Base-by-base conservation (phyloP, 164 flowering plant species). In the Tetrastigma voinierianum region DNA sequence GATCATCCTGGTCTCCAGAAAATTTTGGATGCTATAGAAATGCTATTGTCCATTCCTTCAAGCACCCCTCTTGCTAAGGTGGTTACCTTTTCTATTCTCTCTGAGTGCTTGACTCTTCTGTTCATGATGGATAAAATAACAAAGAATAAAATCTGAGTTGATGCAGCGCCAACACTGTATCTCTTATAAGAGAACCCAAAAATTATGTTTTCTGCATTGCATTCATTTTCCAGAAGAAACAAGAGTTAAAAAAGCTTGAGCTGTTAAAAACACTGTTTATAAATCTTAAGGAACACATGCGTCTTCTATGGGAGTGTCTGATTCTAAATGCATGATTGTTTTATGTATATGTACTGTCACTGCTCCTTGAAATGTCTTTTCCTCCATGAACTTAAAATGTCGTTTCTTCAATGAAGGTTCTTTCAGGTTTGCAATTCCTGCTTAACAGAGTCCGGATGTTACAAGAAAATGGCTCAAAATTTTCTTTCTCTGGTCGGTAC, bases 1-100 rank as follows among this genome's bases (percentile, higher is more conserved):
- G 96, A 89, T 45, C 87, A 90, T 74, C 86, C 85, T 68, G 86
- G 81, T 25, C 87, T 90, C 59, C 85, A 87, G 66, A 87, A 85
- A 61, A 71, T 95, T 21, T 51, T 83, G 62, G 82, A 89, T 68
- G 69, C 83, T n/a, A 70, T 69, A 69, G 78, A 84, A 46, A 83
- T 88, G 91, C 82, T 92, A 23, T 77, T 92, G 81, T 72, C 80
- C 70, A 74, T 95, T 61, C 91, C 98, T 54, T 23, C 67, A 46
- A 76, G 70, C 47, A 88, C 97, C 25, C 89, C 99, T 64, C 76
- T 95, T 32, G 84, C 91, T n/a, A 86, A 95, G 98, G 98, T 91
- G 77, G 32, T 45, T 5, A 43, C 62, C 44, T 21, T 76, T 43
- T 51, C 52, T 21, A 48, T 16, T 65, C 67, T 51, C 9, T 71